phyloP scores from a whole-genome alignment of 768 basidiomycete genomes.

The Tulasnella sp. region DNA sequence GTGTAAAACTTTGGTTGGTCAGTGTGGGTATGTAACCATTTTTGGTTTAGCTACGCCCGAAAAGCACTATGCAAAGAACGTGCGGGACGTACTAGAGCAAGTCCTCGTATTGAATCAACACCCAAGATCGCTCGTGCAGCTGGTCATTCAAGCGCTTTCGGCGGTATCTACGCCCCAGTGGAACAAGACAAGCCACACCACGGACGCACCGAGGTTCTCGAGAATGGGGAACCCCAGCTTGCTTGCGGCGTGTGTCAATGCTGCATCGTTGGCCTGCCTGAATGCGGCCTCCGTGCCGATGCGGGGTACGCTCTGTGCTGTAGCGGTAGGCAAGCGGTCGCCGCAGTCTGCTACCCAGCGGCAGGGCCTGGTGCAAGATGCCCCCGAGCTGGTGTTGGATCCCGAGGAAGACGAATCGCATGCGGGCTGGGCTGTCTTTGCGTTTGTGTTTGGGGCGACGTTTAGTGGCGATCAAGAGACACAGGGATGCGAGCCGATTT shows the following conservation, averaged over 20 bases:
- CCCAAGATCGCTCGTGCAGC: slow-evolving; percentile 62
- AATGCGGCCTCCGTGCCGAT: slow-evolving; percentile 60
- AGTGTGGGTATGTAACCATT: background rate
- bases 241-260: slow-evolving; percentile 54
- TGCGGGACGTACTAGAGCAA: slow-evolving; percentile 48
- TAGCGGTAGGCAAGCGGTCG: slow-evolving; percentile 35
- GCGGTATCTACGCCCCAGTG: slow-evolving; percentile 15
- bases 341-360: slow-evolving; percentile 20
- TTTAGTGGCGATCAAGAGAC: background rate
- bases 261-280: slow-evolving; percentile 52
- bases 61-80: slow-evolving; percentile 41
- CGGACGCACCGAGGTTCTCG: slow-evolving; percentile 10
- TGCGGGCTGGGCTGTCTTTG: slow-evolving; percentile 50
- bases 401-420: slow-evolving; percentile 36
- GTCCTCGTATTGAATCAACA: slow-evolving; percentile 51
- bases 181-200: slow-evolving; percentile 16
- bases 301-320: slow-evolving; percentile 61
- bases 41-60: slow-evolving; percentile 39
- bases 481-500: slow-evolving; percentile 8
- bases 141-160: slow-evolving; percentile 56
- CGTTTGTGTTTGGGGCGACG: slow-evolving; percentile 37
- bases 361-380: slow-evolving; percentile 16
- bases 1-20: background rate
- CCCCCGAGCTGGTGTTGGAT: slow-evolving; percentile 45
- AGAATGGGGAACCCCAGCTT: slow-evolving; percentile 27